Conservation (phyloP, 1,284 basidiomycete species). For the Ganoderma lucidum region DNA sequence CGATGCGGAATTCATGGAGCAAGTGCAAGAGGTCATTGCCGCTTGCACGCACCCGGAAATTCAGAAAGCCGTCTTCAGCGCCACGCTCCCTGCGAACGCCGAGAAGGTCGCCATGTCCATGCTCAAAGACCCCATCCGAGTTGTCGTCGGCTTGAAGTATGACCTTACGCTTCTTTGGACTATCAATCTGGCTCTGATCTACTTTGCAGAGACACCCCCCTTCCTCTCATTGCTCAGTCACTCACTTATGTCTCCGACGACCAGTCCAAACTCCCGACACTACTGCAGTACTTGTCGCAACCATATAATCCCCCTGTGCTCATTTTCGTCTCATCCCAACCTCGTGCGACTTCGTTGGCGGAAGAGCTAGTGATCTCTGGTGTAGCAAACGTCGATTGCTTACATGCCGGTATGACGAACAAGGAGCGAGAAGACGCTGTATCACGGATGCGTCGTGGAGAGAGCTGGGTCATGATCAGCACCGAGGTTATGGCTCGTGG, state of each 20-base stretch:
- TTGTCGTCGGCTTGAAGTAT: constrained; percentile 95
- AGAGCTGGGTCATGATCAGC: constrained; percentile 92
- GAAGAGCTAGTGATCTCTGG: constrained; percentile 88
- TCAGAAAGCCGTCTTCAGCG: constrained; percentile 94
- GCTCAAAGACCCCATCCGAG: constrained; percentile 83
- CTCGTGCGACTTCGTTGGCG: constrained; percentile 89
- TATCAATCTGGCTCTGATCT: constrained; percentile 16
- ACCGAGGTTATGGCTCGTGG: constrained; percentile 97
- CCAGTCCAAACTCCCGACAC: constrained; percentile 89
- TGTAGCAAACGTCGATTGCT: constrained; percentile 88
- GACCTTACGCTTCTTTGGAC: constrained; percentile 38
- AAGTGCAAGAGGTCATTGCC: constrained; percentile 89
- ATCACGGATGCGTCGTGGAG: constrained; percentile 84
- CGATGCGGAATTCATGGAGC: constrained; percentile 87
- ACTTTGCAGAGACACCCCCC: constrained; percentile 80
- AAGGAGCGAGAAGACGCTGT: constrained; percentile 90
- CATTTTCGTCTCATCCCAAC: constrained; percentile 93
- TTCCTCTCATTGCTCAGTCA: constrained; percentile 84
- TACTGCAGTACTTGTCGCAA: constrained; percentile 80
- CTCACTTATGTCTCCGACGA: constrained; percentile 94
- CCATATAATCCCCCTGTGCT: constrained; percentile 94
- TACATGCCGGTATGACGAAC: constrained; percentile 90
- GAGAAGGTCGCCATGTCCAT: constrained; percentile 91
- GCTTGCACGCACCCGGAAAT: constrained; percentile 79
- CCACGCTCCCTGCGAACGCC: constrained; percentile 89